Conservation (phyloP, 2,329 filamentous ascomycete genomes). For the Macroventuria anomochaeta region DNA sequence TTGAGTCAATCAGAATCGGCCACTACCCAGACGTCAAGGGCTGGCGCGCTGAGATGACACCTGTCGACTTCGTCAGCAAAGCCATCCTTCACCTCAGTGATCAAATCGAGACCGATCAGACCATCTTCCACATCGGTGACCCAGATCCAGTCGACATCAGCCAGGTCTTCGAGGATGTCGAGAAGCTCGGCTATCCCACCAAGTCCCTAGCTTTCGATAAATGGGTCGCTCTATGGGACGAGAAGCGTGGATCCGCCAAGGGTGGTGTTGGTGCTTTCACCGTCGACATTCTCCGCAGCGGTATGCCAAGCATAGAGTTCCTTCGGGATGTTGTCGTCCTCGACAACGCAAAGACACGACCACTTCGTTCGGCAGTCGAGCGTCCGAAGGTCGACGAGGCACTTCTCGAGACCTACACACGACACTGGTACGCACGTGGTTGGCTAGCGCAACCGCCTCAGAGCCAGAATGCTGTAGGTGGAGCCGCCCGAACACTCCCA, state of each 20-base stretch:
- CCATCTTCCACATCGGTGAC: constrained; percentile 77
- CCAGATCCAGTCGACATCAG: constrained; percentile 71
- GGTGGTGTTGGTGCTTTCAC: constrained; percentile 76
- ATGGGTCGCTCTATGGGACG: constrained; percentile 76
- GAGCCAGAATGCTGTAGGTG: constrained; percentile 55
- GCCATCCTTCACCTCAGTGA: constrained; percentile 74
- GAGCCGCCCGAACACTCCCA: constrained; percentile 53
- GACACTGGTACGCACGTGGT: constrained; percentile 80
- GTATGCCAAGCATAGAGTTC: constrained; percentile 79
- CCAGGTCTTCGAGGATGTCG: constrained; percentile 68
- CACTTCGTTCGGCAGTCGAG: constrained; percentile 64
- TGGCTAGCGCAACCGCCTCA: constrained; percentile 72
- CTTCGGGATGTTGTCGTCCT: constrained; percentile 74
- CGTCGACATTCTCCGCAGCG: constrained; percentile 77
- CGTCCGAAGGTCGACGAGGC: constrained; percentile 72
- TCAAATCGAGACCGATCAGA: constrained; percentile 66
- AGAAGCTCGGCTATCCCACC: constrained; percentile 73
- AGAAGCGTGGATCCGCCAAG: constrained; percentile 69
- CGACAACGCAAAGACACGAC: constrained; percentile 71
- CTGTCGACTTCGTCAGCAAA: constrained; percentile 79
- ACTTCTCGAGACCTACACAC: constrained; percentile 78
- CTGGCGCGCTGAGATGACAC: constrained; percentile 84
- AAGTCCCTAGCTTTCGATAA: constrained; percentile 71
- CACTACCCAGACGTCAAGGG: constrained; percentile 72
- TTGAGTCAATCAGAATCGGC: constrained; percentile 77